Conservation (phyloP, 2,329 filamentous ascomycete species). For the Podosphaera leucotricha region DNA sequence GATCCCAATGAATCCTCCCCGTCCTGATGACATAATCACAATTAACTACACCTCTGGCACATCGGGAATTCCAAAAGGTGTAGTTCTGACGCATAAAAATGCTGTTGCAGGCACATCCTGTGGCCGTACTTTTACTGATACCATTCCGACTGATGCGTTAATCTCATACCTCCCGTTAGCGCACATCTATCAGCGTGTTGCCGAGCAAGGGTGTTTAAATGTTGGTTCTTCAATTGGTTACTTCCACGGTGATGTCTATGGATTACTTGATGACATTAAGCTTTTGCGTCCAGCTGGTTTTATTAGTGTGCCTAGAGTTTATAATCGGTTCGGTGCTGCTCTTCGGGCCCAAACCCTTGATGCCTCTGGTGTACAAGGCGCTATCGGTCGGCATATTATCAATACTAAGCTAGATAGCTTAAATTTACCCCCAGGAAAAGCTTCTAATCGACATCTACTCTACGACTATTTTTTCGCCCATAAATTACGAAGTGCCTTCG, state of each 20-base stretch:
- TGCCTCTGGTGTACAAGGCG: constrained; percentile 55
- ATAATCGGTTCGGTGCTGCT: constrained; percentile 68
- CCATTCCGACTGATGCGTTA: constrained; percentile 32
- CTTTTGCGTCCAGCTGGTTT: constrained; percentile 61
- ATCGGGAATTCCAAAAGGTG: constrained; percentile 62
- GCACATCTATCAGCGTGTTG: constrained; percentile 76
- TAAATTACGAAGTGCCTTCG: constrained; percentile 66
- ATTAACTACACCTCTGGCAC: constrained; percentile 84
- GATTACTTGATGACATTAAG: constrained; percentile 80
- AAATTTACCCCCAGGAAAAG: constrained; percentile 44
- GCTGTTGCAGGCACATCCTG: constrained; percentile 49
- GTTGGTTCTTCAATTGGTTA: constrained; percentile 61
- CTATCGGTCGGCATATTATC: constrained; percentile 59
- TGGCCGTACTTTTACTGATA: constrained; percentile 29
- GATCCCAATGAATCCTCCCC: constrained; percentile 46
- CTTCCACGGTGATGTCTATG: constrained; percentile 76
- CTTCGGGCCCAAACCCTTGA: constrained; percentile 62
- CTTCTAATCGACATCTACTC: constrained; percentile 54
- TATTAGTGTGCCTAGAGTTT: constrained; percentile 74
- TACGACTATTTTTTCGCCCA: constrained; percentile 79
- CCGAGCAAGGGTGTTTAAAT: constrained; percentile 53
- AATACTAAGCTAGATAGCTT: constrained; percentile 59
- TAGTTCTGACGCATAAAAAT: constrained; percentile 59
- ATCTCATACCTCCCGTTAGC: constrained; percentile 83
- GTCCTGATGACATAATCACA: constrained; percentile 55